These are phyloP conservation scores for Corymbia maculata DNA, from an alignment of 345 rosid species.

Conservation along the genomic window DNA sequence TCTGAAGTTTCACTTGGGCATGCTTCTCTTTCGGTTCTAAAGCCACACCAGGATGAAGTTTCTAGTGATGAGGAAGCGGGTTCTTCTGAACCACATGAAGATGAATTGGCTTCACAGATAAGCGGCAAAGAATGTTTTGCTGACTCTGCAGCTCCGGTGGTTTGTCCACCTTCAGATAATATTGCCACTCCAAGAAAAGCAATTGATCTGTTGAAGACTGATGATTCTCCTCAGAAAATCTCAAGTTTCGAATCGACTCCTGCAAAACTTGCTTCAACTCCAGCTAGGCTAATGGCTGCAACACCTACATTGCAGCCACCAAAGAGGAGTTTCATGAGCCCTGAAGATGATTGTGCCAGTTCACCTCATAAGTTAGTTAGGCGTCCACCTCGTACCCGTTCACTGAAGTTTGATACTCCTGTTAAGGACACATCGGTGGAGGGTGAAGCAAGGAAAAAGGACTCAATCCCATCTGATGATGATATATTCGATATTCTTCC, in stretches of 20 bases:
- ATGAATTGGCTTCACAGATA: slow-evolving; percentile 1
- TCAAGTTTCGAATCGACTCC: slow-evolving; percentile 41
- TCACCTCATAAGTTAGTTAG: slow-evolving; percentile 46
- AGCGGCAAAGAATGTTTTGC: neutral
- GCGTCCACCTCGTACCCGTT: slow-evolving; percentile 45
- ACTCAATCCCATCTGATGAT: slow-evolving; percentile 28
- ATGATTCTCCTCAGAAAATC: slow-evolving; percentile 11
- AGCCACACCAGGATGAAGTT: neutral
- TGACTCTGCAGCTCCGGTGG: neutral
- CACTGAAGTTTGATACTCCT: slow-evolving; percentile 52
- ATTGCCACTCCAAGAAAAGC: slow-evolving; percentile 36
- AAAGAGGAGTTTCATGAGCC: slow-evolving; percentile 48
- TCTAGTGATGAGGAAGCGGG: slow-evolving; percentile 5
- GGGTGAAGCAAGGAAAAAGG: slow-evolving; percentile 31
- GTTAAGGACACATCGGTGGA: slow-evolving; percentile 11
- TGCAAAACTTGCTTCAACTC: slow-evolving; percentile 50
- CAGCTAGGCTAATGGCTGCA: slow-evolving; percentile 30
- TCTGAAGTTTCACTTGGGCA: neutral
- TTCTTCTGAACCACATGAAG: slow-evolving; percentile 13
- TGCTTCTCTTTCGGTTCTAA: slow-evolving; percentile 1
- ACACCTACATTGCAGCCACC: slow-evolving; percentile 25
- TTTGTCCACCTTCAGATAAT: neutral
- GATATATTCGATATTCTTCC: neutral
- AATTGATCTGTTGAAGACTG: neutral
- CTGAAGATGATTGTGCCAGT: slow-evolving; percentile 31